Evolutionary conservation across 2,329 filamentous ascomycete species (phyloP).

Genomic region (Colletotrichum paranaense): DNA sequence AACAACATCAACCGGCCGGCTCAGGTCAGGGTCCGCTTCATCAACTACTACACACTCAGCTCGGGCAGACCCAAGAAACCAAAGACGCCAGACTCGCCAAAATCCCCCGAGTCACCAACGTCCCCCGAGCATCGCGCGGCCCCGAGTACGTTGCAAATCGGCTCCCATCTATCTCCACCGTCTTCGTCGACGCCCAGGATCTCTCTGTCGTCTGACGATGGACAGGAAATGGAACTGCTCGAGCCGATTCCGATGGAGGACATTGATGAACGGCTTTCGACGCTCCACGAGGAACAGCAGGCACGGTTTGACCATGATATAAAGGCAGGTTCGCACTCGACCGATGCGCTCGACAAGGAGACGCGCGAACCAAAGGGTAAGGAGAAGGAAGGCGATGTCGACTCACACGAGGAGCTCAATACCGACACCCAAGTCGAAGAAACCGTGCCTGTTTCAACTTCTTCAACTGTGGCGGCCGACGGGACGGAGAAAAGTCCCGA

Average conservation of each 20-base stretch:
- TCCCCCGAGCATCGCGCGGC: neutral
- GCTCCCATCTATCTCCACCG: constrained; percentile 17
- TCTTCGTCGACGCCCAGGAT: constrained; percentile 50
- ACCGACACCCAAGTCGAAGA: neutral
- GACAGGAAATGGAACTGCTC: constrained; percentile 34
- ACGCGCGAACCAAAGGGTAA: constrained; percentile 19
- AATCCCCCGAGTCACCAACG: constrained; percentile 15
- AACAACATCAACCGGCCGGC: constrained; percentile 43
- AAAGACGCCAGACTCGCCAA: constrained; percentile 41
- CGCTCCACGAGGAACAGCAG: constrained; percentile 22
- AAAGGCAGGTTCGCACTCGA: neutral
- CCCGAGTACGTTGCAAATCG: constrained; percentile 2
- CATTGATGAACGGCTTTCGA: constrained; percentile 13
- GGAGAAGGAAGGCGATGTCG: neutral
- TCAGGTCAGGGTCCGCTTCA: constrained; percentile 75
- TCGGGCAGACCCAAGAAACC: constrained; percentile 74
- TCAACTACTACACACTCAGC: constrained; percentile 93
- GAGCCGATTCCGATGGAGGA: constrained; percentile 12
- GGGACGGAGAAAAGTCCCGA: neutral
- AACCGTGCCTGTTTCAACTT: too few species aligned
- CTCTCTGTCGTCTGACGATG: constrained; percentile 56
- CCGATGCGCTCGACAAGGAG: neutral
- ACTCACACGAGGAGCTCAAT: neutral
- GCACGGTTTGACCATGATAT: neutral
- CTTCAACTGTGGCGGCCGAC: neutral